These are phyloP conservation scores for Magnolia sinica DNA, from an alignment of 164 flowering plant species.

Conservation along the genomic window DNA sequence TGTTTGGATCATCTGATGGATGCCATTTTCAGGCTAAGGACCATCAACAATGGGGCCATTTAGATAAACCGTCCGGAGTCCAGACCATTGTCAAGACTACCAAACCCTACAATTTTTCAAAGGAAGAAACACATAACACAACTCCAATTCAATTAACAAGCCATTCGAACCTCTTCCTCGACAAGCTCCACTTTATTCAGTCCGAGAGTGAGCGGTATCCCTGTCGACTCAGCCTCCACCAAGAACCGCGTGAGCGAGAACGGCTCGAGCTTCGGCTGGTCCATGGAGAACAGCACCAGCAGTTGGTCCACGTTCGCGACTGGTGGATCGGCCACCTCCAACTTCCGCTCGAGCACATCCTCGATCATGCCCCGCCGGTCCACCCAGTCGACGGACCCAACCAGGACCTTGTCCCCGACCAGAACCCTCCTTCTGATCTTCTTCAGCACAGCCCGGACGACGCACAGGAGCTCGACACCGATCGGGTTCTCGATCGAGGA, in stretches of 20 bases:
- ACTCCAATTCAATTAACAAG: not conserved
- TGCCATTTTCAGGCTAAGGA: too few relatives aligned
- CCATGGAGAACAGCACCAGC: constrained; percentile 78
- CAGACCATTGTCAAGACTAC: too few relatives aligned
- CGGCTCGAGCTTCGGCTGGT: constrained; percentile 82
- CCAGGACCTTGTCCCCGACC: constrained; percentile 93
- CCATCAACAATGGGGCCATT: too few relatives aligned
- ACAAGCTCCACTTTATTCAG: constrained; percentile 81
- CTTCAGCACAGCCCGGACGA: constrained; percentile 82
- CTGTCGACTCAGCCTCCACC: constrained; percentile 93
- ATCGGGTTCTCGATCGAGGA: not conserved
- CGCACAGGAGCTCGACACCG: constrained; percentile 79
- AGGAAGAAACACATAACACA: not conserved
- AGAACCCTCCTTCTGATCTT: constrained; percentile 85
- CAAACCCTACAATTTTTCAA: not conserved
- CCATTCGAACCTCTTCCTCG: constrained; percentile 50
- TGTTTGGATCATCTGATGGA: too few relatives aligned
- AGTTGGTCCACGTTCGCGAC: constrained; percentile 95
- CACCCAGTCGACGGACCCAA: constrained; percentile 86
- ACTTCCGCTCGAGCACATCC: constrained; percentile 65
- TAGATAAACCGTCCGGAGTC: too few relatives aligned
- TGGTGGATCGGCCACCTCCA: constrained; percentile 76
- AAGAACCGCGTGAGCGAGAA: constrained; percentile 74
- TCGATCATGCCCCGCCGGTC: constrained; percentile 88
- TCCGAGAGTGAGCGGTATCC: constrained; percentile 76